Evolutionary conservation across 345 rosid species (phyloP).

Genomic region (Aurinia saxatilis): DNA sequence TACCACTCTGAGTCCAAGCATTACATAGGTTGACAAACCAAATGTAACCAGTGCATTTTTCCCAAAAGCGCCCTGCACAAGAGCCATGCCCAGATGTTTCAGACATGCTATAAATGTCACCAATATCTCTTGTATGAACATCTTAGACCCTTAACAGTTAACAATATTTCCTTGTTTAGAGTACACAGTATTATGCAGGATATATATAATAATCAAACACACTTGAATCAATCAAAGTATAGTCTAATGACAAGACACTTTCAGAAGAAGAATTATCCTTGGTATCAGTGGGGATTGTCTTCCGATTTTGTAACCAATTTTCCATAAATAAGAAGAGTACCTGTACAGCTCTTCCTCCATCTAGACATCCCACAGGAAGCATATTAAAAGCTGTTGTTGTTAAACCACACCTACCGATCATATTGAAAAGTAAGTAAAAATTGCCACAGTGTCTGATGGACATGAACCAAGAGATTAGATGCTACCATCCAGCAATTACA

Average conservation of each 20-base stretch:
- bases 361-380: constrained; percentile 95
- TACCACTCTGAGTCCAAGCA: constrained; percentile 95
- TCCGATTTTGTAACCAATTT: neutral
- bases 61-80: constrained; percentile 76
- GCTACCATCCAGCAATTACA: constrained; percentile 90
- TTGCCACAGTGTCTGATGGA: neutral
- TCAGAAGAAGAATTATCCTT: neutral
- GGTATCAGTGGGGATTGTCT: neutral
- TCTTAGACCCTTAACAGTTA: neutral
- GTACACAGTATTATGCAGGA: neutral
- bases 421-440: constrained; percentile 15
- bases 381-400: constrained; percentile 86
- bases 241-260: neutral
- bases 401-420: constrained; percentile 79
- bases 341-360: constrained; percentile 98
- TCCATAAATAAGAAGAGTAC: constrained; percentile 27
- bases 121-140: neutral
- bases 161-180: neutral
- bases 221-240: neutral
- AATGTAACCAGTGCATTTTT: constrained; percentile 54
- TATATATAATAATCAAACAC: neutral
- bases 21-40: constrained; percentile 70
- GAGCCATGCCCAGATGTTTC: neutral
- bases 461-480: constrained; percentile 7
- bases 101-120: neutral